A percentile compares a stretch with the other conserved stretches of the same genome.
These are phyloP conservation scores for Diaporthe vexans DNA, from an alignment of 2,329 filamentous ascomycete species.

Conservation along the genomic window DNA sequence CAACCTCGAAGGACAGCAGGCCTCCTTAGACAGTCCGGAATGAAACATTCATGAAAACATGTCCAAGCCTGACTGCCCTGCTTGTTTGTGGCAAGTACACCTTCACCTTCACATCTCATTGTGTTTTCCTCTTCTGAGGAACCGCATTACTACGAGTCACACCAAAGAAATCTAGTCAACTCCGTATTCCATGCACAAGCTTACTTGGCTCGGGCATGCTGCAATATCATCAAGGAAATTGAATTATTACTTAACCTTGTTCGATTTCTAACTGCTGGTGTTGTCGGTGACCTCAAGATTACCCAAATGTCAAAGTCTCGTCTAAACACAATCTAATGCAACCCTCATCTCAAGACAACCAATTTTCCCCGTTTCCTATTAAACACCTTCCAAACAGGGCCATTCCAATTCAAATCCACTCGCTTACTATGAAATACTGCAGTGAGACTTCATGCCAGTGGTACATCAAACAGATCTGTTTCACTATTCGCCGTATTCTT, in stretches of 20 bases:
- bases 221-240: background rate
- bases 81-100: no score
- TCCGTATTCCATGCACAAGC: no score
- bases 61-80: background rate
- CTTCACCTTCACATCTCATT: no score
- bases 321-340: background rate
- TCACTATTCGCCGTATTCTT: background rate
- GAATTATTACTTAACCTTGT: no score
- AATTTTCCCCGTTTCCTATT: no score
- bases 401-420: background rate
- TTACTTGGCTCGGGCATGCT: no score
- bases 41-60: background rate
- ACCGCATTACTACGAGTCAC: background rate
- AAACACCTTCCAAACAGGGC: accelerated
- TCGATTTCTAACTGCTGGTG: background rate
- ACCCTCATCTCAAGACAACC: no score
- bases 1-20: no score
- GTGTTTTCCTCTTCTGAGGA: no score
- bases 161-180: background rate
- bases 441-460: background rate
- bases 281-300: background rate
- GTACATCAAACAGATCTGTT: background rate
- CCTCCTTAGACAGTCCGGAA: no score
- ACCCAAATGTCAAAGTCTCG: no score
- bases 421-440: background rate